phyloP scores from a whole-genome alignment of 2,329 filamentous ascomycete genomes.

The Gaeumannomyces tritici region DNA sequence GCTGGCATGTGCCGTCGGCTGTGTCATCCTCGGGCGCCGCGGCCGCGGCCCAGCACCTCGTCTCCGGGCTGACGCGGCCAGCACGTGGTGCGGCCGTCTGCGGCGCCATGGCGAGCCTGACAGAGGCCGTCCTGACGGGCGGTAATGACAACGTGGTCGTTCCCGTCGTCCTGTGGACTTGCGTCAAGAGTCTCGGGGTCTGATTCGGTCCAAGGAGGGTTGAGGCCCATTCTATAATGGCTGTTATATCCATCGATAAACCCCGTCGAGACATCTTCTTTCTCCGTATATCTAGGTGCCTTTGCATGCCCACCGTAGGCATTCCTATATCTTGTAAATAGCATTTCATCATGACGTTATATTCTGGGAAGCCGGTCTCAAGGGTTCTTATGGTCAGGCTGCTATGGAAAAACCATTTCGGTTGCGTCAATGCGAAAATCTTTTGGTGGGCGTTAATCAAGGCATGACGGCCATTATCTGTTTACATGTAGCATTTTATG shows the following conservation, averaged over 20 bases:
- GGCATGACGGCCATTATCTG: not conserved
- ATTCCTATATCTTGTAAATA: not conserved
- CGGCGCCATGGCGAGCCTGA: conserved; percentile 73
- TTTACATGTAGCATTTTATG: not conserved
- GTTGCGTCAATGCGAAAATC: not conserved
- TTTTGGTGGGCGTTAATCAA: not conserved
- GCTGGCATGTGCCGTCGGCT: conserved; percentile 2
- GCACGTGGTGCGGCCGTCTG: conserved; percentile 64
- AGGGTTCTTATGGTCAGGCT: too few species aligned
- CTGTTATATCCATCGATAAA: not conserved
- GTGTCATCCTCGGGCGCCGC: conserved; percentile 3
- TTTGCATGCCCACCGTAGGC: too few species aligned
- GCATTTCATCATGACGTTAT: not conserved
- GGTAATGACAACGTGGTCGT: conserved; percentile 99
- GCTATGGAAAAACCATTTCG: not conserved
- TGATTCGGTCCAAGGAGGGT: conserved; percentile 18
- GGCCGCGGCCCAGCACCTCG: not conserved
- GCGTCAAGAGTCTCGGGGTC: conserved; percentile 68
- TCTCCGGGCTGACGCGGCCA: conserved; percentile 42
- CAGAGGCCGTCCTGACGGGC: conserved; percentile 89
- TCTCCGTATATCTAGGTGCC: too few species aligned
- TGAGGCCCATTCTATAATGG: not conserved
- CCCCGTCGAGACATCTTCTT: too few species aligned
- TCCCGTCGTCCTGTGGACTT: conserved; percentile 83
- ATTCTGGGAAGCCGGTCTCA: too few species aligned